phyloP scores from a whole-genome alignment of 129 eudicot genomes.

The Tanacetum coccineum region DNA sequence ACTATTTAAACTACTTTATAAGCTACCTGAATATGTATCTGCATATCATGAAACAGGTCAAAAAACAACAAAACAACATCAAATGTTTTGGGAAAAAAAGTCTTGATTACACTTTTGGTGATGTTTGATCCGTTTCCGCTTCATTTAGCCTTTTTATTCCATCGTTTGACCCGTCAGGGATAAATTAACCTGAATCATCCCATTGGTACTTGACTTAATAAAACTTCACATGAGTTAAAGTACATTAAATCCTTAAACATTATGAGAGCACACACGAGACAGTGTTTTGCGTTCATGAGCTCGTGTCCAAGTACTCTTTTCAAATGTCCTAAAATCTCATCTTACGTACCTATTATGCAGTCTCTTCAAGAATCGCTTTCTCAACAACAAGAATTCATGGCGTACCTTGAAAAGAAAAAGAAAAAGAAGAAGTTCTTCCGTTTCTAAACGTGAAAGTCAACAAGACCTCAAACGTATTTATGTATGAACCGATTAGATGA shows the following conservation, averaged over 20 bases:
- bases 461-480: neutral
- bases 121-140: too few species aligned
- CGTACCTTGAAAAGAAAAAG: constrained; percentile 73
- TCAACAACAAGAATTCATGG: constrained; percentile 61
- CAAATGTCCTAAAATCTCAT: neutral
- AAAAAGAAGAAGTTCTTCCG: constrained; percentile 73
- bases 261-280: neutral
- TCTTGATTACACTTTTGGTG: too few species aligned
- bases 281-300: neutral
- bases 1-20: too few species aligned
- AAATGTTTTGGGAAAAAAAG: too few species aligned
- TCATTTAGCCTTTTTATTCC: too few species aligned
- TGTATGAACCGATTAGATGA: constrained; percentile 16
- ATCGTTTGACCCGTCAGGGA: too few species aligned
- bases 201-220: neutral
- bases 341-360: constrained; percentile 26
- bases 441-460: constrained; percentile 29
- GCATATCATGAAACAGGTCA: too few species aligned
- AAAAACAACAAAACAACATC: too few species aligned
- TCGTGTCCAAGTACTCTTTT: neutral
- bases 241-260: neutral
- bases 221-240: neutral
- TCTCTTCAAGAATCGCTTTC: constrained; percentile 56
- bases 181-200: too few species aligned
- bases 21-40: too few species aligned